Percentiles rank a stretch among this genome's conserved stretches.
These are phyloP conservation scores for Clarireedia hainanense DNA, from an alignment of 2,329 filamentous ascomycete species.

Conservation along the genomic window DNA sequence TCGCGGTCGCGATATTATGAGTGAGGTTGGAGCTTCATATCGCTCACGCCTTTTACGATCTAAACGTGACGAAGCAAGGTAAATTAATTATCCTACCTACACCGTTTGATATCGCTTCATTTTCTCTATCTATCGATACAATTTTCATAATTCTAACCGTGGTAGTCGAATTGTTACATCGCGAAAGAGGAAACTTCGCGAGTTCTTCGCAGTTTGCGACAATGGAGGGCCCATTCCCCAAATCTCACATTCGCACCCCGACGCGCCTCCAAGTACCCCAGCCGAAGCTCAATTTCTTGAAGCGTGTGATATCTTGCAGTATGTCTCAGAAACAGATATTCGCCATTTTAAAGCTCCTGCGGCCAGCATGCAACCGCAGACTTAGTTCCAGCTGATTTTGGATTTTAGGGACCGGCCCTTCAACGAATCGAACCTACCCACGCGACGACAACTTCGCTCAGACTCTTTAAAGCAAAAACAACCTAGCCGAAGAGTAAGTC, in stretches of 20 bases:
- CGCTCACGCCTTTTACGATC: conserved; percentile 58
- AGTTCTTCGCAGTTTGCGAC: conserved; percentile 77
- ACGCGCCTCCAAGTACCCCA: conserved; percentile 45
- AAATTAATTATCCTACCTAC: conserved; percentile 28
- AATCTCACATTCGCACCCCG: conserved; percentile 47
- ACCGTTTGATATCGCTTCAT: conserved; percentile 19
- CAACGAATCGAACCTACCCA: conserved; percentile 45
- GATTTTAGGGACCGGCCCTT: conserved; percentile 38
- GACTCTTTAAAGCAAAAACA: conserved; percentile 36
- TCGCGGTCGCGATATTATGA: conserved; percentile 62
- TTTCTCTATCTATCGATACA: conserved; percentile 19
- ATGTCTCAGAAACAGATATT: conserved; percentile 31
- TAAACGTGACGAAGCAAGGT: conserved; percentile 57
- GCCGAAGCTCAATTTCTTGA: conserved; percentile 50
- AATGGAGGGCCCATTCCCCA: conserved; percentile 51
- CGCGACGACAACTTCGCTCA: conserved; percentile 38
- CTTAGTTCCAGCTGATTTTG: conserved; percentile 20
- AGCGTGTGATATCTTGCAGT: conserved; percentile 52
- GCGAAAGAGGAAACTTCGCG: conserved; percentile 84
- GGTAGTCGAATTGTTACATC: conserved; percentile 65
- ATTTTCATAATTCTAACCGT: conserved; percentile 25
- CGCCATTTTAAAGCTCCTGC: neutral
- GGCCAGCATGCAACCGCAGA: neutral
- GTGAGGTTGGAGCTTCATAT: conserved; percentile 60
- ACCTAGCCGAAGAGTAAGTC: conserved; percentile 20